These are phyloP conservation scores for Aspergillus sp. DNA, from an alignment of 2,329 filamentous ascomycete species.

Conservation along the genomic window DNA sequence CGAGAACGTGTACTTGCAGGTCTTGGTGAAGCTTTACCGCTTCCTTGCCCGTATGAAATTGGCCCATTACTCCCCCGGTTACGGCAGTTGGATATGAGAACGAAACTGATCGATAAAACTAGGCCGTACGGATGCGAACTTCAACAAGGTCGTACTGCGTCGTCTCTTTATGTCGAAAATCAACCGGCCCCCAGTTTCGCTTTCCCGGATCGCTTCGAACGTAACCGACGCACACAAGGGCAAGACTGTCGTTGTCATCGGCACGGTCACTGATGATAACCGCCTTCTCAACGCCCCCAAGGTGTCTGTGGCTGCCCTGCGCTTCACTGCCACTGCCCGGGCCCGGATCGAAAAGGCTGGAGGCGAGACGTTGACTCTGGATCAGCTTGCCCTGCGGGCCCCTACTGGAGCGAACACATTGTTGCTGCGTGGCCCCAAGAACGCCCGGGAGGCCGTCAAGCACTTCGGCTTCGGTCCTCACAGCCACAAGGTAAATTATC, in stretches of 20 bases:
- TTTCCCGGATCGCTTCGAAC: slow-evolving; percentile 79
- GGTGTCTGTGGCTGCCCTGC: slow-evolving; percentile 87
- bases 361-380: slow-evolving; percentile 91
- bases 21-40: slow-evolving; percentile 97
- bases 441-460: slow-evolving; percentile 95
- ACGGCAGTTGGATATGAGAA: slow-evolving; percentile 6
- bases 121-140: slow-evolving; percentile 94
- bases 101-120: slow-evolving; percentile 21
- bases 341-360: slow-evolving; percentile 91
- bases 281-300: slow-evolving; percentile 88
- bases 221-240: slow-evolving; percentile 57
- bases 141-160: slow-evolving; percentile 99
- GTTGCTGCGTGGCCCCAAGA: slow-evolving; percentile 97
- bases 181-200: slow-evolving; percentile 92
- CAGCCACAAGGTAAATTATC: slow-evolving; percentile 76
- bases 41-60: slow-evolving; percentile 77
- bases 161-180: slow-evolving; percentile 98
- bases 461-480: slow-evolving; percentile 99
- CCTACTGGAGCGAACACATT: slow-evolving; percentile 97
- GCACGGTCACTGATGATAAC: slow-evolving; percentile 97
- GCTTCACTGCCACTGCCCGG: slow-evolving; percentile 94
- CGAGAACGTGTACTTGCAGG: slow-evolving; percentile 96
- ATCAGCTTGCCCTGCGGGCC: slow-evolving; percentile 92
- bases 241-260: slow-evolving; percentile 91
- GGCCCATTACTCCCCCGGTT: slow-evolving; percentile 15